A percentile compares a stretch with the other conserved stretches of the same genome.
phyloP scores from a whole-genome alignment of 2,329 filamentous ascomycete species.

The Chalaropsis thielavioides region DNA sequence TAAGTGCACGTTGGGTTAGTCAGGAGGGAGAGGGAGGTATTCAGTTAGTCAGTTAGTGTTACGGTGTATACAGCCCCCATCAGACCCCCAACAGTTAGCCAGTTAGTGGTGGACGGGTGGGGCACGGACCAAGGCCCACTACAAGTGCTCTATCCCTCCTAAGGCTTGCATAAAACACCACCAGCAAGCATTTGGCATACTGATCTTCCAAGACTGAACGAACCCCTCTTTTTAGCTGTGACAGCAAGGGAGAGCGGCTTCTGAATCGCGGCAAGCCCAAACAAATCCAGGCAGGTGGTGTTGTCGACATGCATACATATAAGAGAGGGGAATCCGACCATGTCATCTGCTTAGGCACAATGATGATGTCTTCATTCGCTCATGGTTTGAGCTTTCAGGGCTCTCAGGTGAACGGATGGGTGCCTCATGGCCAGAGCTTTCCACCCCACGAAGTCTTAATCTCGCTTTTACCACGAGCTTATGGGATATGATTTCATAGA shows the following conservation, averaged over 20 bases:
- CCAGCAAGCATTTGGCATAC: background rate
- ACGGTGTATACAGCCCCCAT: too few species aligned
- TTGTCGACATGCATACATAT: background rate
- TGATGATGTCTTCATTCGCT: too few species aligned
- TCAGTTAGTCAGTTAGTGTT: too few species aligned
- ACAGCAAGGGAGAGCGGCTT: too few species aligned
- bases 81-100: too few species aligned
- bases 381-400: conserved; percentile 1
- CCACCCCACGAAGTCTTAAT: background rate
- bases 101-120: background rate
- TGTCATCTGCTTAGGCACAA: background rate
- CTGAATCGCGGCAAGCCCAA: too few species aligned
- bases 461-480: background rate
- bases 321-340: background rate
- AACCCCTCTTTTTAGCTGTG: background rate
- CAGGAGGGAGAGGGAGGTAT: too few species aligned
- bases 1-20: background rate
- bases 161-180: conserved; percentile 1
- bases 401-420: background rate
- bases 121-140: background rate
- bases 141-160: background rate
- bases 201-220: background rate
- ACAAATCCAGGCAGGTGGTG: background rate
- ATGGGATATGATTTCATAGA: background rate
- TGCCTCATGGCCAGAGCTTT: conserved; percentile 2